Conservation (phyloP, 1,284 basidiomycete species). For the Ceratobasidium sp. region DNA sequence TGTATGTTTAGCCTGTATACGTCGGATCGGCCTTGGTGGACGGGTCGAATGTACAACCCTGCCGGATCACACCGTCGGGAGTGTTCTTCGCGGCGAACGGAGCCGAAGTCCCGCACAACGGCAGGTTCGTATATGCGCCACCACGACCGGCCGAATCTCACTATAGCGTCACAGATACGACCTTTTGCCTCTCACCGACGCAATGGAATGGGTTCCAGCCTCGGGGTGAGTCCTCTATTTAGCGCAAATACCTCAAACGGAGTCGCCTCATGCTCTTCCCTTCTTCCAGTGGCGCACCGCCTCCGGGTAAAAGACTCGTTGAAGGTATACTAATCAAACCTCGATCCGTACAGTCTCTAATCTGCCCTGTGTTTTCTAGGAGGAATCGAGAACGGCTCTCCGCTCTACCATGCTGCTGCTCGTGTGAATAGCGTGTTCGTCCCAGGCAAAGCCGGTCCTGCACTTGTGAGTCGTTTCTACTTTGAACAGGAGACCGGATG, state of each 20-base stretch:
- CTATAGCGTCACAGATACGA: conserved; percentile 16
- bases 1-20: conserved; percentile 27
- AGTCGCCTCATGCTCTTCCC: conserved; percentile 21
- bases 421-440: conserved; percentile 29
- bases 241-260: background rate
- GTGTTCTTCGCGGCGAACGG: conserved; percentile 25
- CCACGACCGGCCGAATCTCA: background rate
- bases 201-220: conserved; percentile 41
- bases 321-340: conserved; percentile 16
- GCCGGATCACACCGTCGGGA: conserved; percentile 26
- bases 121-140: conserved; percentile 7
- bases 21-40: conserved; percentile 32
- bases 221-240: conserved; percentile 28
- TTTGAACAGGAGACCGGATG: background rate
- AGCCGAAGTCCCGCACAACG: conserved; percentile 1
- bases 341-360: conserved; percentile 1
- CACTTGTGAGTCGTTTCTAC: conserved; percentile 7
- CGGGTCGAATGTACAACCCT: conserved; percentile 27
- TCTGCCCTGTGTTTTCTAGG: conserved; percentile 2
- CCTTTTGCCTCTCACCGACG: conserved; percentile 36
- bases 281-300: conserved; percentile 25
- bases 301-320: conserved; percentile 33
- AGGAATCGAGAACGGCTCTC: conserved; percentile 38
- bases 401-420: conserved; percentile 28
- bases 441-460: conserved; percentile 37